A percentile compares a stretch with the other conserved stretches of the same genome.
Evolutionary conservation across 495 filamentous ascomycete species (phyloP).

Genomic region (Collariella sp.): DNA sequence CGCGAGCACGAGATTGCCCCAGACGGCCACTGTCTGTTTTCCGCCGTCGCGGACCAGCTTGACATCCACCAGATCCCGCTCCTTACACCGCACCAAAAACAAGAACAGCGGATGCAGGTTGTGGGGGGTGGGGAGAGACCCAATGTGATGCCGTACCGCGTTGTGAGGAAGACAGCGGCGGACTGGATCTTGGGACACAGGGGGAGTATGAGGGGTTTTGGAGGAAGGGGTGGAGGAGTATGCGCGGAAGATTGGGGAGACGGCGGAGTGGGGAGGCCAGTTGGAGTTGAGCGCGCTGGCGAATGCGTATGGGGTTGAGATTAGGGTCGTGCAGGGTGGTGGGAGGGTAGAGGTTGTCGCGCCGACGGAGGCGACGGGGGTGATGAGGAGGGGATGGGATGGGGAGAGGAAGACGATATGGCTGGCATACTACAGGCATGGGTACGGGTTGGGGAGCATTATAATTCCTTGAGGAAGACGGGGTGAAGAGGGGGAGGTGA

Average conservation of each 20-base stretch:
- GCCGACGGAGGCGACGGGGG: slow-evolving; percentile 29
- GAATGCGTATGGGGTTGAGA: slow-evolving; percentile 69
- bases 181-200: slow-evolving; percentile 46
- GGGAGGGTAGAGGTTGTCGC: slow-evolving; percentile 69
- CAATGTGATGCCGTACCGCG: slow-evolving; percentile 38
- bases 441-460: slow-evolving; percentile 94
- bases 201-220: slow-evolving; percentile 51
- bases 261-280: slow-evolving; percentile 95
- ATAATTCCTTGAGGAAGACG: slow-evolving; percentile 63
- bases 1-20: slow-evolving; percentile 73
- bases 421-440: slow-evolving; percentile 91
- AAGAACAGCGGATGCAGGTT: neutral
- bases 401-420: slow-evolving; percentile 50
- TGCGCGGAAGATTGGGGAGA: slow-evolving; percentile 67
- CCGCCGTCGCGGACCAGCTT: slow-evolving; percentile 82
- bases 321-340: slow-evolving; percentile 81
- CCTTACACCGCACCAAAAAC: neutral
- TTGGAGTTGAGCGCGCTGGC: slow-evolving; percentile 81
- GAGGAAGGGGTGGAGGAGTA: slow-evolving; percentile 74
- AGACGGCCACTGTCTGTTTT: slow-evolving; percentile 95
- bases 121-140: slow-evolving; percentile 5
- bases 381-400: slow-evolving; percentile 17
- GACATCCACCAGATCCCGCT: slow-evolving; percentile 34
- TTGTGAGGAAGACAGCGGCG: slow-evolving; percentile 49
- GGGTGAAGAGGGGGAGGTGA: neutral